Conservation (phyloP, 2,329 filamentous ascomycete species). For the Rhynchosporium graminicola region DNA sequence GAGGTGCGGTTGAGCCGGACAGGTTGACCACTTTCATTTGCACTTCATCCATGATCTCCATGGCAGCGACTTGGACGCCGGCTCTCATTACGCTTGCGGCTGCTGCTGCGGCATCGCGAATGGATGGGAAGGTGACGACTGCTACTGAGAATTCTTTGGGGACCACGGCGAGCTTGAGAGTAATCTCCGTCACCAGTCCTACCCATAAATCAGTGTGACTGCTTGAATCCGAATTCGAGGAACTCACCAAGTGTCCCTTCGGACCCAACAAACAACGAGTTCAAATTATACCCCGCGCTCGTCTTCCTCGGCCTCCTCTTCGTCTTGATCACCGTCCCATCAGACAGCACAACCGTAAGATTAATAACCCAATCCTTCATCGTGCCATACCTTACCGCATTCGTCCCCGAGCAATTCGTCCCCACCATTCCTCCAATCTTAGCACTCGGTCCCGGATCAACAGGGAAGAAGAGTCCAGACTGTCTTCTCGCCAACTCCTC, state of each 20-base stretch:
- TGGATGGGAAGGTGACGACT: slow-evolving; percentile 76
- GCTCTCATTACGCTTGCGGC: slow-evolving; percentile 76
- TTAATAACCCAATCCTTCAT: slow-evolving; percentile 91
- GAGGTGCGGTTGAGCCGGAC: slow-evolving; percentile 66
- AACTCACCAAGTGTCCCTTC: slow-evolving; percentile 65
- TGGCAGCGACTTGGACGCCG: slow-evolving; percentile 40
- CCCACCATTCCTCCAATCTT: slow-evolving; percentile 84
- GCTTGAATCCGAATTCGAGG: background rate
- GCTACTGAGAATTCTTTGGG: slow-evolving; percentile 77
- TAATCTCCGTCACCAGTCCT: slow-evolving; percentile 80
- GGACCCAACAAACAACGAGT: slow-evolving; percentile 75
- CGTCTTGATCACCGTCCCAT: slow-evolving; percentile 79
- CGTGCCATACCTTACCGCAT: slow-evolving; percentile 78
- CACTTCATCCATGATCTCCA: slow-evolving; percentile 85
- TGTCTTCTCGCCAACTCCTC: slow-evolving; percentile 66
- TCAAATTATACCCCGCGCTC: slow-evolving; percentile 82
- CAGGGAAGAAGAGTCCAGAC: slow-evolving; percentile 83
- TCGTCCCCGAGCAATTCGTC: slow-evolving; percentile 77
- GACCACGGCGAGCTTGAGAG: slow-evolving; percentile 75
- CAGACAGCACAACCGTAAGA: slow-evolving; percentile 76
- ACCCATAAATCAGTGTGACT: background rate
- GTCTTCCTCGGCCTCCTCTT: slow-evolving; percentile 76
- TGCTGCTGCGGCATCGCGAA: slow-evolving; percentile 73
- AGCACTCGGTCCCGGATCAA: slow-evolving; percentile 72
- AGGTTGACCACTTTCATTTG: slow-evolving; percentile 83